Conservation (phyloP, 139 green algal genomes). For the Edaphochlamys debaryana region DNA sequence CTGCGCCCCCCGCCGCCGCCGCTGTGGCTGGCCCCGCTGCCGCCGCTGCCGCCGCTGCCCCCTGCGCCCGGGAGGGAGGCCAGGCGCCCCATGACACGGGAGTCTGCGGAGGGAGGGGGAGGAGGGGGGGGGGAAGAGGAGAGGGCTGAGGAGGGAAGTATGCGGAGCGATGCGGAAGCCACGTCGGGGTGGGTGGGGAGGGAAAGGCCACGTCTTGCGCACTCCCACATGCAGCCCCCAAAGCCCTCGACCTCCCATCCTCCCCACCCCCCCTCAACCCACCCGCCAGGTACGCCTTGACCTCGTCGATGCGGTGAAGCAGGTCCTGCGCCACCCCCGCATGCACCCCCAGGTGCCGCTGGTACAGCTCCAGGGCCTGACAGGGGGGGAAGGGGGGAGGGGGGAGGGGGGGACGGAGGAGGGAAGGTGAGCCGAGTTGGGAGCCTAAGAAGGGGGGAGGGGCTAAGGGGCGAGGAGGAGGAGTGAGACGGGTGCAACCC, state of each 20-base stretch:
- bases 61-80: background rate
- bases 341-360: conserved; percentile 14
- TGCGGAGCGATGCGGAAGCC: no score
- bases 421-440: background rate
- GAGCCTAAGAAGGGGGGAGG: background rate
- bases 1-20: background rate
- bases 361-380: conserved; percentile 34
- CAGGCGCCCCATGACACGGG: conserved; percentile 25
- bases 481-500: background rate
- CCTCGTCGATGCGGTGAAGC: conserved; percentile 39
- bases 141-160: no score
- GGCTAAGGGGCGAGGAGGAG: background rate
- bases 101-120: no score
- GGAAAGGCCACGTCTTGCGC: no score
- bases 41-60: background rate
- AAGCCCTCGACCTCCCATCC: background rate
- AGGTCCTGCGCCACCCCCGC: conserved; percentile 26
- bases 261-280: no score
- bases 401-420: background rate
- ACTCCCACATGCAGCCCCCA: background rate
- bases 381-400: background rate
- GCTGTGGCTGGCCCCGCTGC: background rate
- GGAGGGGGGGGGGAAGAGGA: no score
- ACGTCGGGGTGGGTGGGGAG: no score
- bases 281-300: conserved; percentile 41